Evolutionary conservation across 2,329 filamentous ascomycete genomes (phyloP).

Genomic region (Aspergillus sp.): DNA sequence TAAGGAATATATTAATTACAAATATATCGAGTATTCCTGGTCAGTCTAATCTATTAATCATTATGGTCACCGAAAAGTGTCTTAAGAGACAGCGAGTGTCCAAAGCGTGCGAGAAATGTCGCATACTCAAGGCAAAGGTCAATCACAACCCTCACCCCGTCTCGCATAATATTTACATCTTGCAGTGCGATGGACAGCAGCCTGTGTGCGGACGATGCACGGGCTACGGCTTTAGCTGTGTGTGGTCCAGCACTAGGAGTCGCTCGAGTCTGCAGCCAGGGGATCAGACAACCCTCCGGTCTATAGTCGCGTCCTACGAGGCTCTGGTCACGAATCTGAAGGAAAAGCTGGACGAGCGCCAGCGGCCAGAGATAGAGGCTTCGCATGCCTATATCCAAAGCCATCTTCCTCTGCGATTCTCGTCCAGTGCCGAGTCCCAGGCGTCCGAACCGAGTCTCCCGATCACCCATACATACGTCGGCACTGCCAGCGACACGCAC

Average conservation of each 20-base stretch:
- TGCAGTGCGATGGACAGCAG: conserved; percentile 29
- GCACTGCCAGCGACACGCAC: conserved; percentile 40
- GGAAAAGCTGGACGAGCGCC: no score
- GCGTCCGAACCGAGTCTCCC: not conserved
- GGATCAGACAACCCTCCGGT: not conserved
- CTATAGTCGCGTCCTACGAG: no score
- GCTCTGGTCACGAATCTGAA: no score
- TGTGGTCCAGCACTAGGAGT: conserved; percentile 20
- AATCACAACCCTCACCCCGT: not conserved
- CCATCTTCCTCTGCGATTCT: not conserved
- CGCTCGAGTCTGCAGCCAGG: not conserved
- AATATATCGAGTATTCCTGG: no score
- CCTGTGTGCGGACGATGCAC: conserved; percentile 28
- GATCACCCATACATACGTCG: conserved; percentile 30
- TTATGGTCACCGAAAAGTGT: no score
- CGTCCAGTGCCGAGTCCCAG: not conserved
- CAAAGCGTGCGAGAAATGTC: conserved; percentile 24
- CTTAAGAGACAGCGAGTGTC: no score
- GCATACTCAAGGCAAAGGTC: conserved; percentile 26
- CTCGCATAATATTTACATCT: not conserved
- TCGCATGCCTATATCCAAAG: no score
- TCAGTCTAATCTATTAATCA: no score
- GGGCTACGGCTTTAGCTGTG: conserved; percentile 29
- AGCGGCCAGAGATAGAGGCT: no score
- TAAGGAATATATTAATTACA: no score